Conservation (phyloP, 2,329 filamentous ascomycete genomes). For the Paradendryphiella salina region DNA sequence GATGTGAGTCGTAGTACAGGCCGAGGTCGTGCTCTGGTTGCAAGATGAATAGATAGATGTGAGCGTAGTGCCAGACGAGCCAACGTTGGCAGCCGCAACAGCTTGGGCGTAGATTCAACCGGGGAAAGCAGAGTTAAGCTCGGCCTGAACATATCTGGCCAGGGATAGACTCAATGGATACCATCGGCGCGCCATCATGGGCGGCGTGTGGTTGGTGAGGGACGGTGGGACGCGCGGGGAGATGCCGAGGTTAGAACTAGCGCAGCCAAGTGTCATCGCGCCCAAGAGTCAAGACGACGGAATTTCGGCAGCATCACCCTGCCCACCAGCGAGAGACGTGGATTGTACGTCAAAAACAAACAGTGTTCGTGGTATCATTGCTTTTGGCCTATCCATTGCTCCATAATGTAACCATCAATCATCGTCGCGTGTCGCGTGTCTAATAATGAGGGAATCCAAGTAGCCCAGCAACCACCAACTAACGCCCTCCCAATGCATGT, state of each 20-base stretch:
- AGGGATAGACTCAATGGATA: slow-evolving; percentile 12
- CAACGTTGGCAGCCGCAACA: background rate
- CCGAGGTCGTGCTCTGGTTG: background rate
- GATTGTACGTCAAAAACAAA: slow-evolving; percentile 4
- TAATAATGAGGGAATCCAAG: slow-evolving; percentile 17
- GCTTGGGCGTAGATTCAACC: slow-evolving; percentile 7
- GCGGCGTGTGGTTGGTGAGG: slow-evolving; percentile 18
- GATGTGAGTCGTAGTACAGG: background rate
- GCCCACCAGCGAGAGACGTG: background rate
- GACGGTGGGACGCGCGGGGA: slow-evolving; percentile 30
- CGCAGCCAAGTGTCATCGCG: slow-evolving; percentile 5
- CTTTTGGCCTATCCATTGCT: slow-evolving; percentile 39
- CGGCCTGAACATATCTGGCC: slow-evolving; percentile 34
- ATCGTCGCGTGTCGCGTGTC: slow-evolving; percentile 21
- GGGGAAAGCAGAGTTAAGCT: slow-evolving; percentile 13
- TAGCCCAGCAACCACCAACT: slow-evolving; percentile 14
- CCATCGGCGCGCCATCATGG: slow-evolving; percentile 26
- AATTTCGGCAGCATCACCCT: slow-evolving; percentile 9
- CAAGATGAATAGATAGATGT: background rate
- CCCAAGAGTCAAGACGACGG: background rate
- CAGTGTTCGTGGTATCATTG: slow-evolving; percentile 43
- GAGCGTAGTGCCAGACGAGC: background rate
- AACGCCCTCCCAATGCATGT: slow-evolving; percentile 41
- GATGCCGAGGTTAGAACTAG: slow-evolving; percentile 38
- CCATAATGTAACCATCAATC: slow-evolving; percentile 33